These are phyloP conservation scores for Neurospora sp. DNA, from an alignment of 495 filamentous ascomycete species.

Conservation along the genomic window DNA sequence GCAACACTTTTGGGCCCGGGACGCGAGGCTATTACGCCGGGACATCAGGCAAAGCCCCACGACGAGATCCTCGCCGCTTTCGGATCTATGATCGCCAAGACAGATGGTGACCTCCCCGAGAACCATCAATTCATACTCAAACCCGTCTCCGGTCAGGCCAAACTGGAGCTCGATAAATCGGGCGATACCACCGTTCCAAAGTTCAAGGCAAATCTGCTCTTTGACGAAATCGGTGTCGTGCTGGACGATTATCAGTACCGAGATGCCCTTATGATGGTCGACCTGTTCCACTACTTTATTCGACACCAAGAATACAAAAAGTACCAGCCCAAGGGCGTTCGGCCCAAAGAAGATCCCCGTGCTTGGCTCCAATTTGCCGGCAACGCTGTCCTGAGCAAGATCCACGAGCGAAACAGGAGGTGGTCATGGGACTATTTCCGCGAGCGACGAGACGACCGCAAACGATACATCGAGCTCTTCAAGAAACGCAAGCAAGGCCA, in stretches of 20 bases:
- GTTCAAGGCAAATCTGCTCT: constrained; percentile 81
- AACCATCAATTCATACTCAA: constrained; percentile 90
- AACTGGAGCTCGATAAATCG: constrained; percentile 86
- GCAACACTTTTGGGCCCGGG: constrained; percentile 70
- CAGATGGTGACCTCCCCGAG: constrained; percentile 37
- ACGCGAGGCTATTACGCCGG: constrained; percentile 54
- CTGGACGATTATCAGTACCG: constrained; percentile 95
- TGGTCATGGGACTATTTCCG: constrained; percentile 95
- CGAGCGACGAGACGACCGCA: constrained; percentile 82
- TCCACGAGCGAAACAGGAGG: constrained; percentile 78
- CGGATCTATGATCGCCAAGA: constrained; percentile 61
- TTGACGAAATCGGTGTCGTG: constrained; percentile 92
- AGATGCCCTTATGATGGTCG: constrained; percentile 92
- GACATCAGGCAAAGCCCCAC: constrained; percentile 38
- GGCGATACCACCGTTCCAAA: constrained; percentile 70
- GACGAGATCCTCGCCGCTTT: constrained; percentile 67
- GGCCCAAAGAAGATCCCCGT: constrained; percentile 78
- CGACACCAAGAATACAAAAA: constrained; percentile 96
- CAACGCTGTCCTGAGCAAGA: constrained; percentile 78
- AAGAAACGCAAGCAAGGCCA: constrained; percentile 83
- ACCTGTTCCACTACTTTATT: constrained; percentile 96
- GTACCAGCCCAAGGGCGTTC: constrained; percentile 70
- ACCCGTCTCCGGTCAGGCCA: constrained; percentile 85
- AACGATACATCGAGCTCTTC: constrained; percentile 84
- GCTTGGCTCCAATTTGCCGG: constrained; percentile 90